phyloP scores from a whole-genome alignment of 495 filamentous ascomycete species.

The Neurospora sp. region DNA sequence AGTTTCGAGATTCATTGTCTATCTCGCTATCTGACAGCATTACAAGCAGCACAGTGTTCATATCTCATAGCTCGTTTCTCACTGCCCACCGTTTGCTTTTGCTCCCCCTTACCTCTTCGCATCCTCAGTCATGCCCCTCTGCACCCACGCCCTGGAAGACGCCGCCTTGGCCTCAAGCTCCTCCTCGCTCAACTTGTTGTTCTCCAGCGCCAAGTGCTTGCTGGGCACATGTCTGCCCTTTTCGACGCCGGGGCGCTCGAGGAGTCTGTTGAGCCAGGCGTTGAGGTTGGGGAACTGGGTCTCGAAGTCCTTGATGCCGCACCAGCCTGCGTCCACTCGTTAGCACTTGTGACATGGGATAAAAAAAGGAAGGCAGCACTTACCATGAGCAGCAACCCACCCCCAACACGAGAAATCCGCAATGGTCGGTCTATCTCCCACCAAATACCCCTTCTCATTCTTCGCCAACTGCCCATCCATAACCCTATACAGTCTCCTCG shows the following conservation, averaged over 20 bases:
- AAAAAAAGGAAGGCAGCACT: slow-evolving; percentile 7
- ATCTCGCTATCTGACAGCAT: neutral
- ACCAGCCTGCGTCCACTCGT: slow-evolving; percentile 42
- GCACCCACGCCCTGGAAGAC: slow-evolving; percentile 46
- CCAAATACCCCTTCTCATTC: slow-evolving; percentile 57
- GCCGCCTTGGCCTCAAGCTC: slow-evolving; percentile 42
- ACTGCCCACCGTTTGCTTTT: neutral
- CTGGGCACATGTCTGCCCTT: slow-evolving; percentile 72
- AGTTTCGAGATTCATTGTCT: neutral
- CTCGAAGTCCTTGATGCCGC: slow-evolving; percentile 65
- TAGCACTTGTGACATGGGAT: neutral
- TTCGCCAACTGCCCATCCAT: slow-evolving; percentile 62
- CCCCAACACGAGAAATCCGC: slow-evolving; percentile 79
- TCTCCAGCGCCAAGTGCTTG: slow-evolving; percentile 50
- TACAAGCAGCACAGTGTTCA: neutral
- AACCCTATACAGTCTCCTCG: slow-evolving; percentile 67
- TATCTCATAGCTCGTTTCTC: neutral
- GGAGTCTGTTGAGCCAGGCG: slow-evolving; percentile 57
- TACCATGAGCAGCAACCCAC: slow-evolving; percentile 49
- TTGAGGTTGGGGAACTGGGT: slow-evolving; percentile 51
- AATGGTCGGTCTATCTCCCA: slow-evolving; percentile 71
- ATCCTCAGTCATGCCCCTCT: slow-evolving; percentile 54
- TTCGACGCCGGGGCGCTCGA: slow-evolving; percentile 56
- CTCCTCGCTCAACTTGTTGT: slow-evolving; percentile 28
- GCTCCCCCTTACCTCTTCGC: slow-evolving; percentile 42